These are phyloP conservation scores for Ogataea philodendri DNA, from an alignment of 805 yeast genomes.

Conservation along the genomic window DNA sequence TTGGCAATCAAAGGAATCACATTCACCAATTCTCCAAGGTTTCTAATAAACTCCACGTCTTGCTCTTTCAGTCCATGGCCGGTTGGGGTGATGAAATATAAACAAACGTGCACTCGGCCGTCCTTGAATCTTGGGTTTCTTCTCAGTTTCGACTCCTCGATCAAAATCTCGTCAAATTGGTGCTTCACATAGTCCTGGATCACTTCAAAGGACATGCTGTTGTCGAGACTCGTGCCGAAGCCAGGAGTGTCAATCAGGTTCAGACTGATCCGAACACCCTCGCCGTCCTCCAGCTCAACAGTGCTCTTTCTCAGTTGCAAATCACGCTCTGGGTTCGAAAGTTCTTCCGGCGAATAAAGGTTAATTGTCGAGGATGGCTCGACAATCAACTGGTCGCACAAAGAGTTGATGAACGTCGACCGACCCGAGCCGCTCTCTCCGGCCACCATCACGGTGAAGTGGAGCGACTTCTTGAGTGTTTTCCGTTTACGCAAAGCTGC, in stretches of 20 bases:
- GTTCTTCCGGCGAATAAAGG: conserved; percentile 42
- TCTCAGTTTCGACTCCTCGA: conserved; percentile 78
- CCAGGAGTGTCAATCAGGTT: conserved; percentile 83
- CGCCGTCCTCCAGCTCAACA: conserved; percentile 83
- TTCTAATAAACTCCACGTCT: conserved; percentile 70
- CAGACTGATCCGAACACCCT: conserved; percentile 76
- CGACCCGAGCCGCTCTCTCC: conserved; percentile 89
- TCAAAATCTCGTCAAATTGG: conserved; percentile 77
- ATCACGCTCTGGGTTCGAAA: conserved; percentile 46
- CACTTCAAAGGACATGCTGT: conserved; percentile 62
- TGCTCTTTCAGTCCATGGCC: conserved; percentile 67
- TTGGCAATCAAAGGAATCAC: conserved; percentile 80
- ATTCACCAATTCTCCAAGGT: conserved; percentile 70
- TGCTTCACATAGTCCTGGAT: conserved; percentile 77
- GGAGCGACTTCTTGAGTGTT: conserved; percentile 77
- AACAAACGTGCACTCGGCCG: conserved; percentile 74
- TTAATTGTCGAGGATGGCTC: conserved; percentile 57
- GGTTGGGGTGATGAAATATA: conserved; percentile 72
- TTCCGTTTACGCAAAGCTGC: conserved; percentile 61
- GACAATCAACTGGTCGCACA: conserved; percentile 86
- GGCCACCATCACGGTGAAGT: conserved; percentile 81
- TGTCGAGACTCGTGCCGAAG: conserved; percentile 72
- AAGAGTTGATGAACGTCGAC: conserved; percentile 87
- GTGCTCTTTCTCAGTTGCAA: conserved; percentile 71
- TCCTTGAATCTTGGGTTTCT: conserved; percentile 85